Percentiles rank a stretch among this genome's conserved stretches.
Conservation (phyloP, 345 rosid species). For the Corchorus olitorius region DNA sequence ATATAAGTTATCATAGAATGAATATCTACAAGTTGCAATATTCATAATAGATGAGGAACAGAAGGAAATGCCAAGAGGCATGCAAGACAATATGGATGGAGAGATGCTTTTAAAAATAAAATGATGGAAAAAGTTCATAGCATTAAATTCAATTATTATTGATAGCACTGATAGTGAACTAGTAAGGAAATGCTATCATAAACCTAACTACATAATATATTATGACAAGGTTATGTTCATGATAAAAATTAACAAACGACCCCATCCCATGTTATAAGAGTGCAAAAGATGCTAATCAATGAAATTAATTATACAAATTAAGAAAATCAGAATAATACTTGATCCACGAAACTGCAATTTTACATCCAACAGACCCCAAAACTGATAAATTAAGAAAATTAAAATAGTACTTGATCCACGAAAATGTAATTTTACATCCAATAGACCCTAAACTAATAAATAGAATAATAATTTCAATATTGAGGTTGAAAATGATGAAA, state of each 20-base stretch:
- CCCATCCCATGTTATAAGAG: not conserved
- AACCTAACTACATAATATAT: conserved; percentile 1
- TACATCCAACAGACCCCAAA: no score
- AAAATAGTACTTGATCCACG: not conserved
- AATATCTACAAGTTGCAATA: conserved; percentile 12
- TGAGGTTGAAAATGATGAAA: not conserved
- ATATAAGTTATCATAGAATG: not conserved
- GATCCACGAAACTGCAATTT: no score
- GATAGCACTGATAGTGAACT: not conserved
- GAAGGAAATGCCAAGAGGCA: conserved; percentile 1
- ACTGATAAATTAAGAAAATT: not conserved
- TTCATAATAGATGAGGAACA: not conserved
- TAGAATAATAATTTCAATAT: not conserved
- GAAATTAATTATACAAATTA: not conserved
- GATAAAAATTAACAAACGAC: not conserved
- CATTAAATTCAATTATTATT: not conserved
- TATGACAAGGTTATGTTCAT: not conserved
- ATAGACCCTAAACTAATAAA: not conserved
- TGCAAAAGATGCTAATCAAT: conserved; percentile 8
- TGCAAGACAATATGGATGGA: not conserved
- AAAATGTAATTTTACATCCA: not conserved
- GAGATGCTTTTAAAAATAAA: not conserved
- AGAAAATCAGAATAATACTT: not conserved
- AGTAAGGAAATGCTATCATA: conserved; percentile 14
- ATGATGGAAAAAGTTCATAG: conserved; percentile 1